Evolutionary conservation across 176 grass and related monocot genomes (phyloP).

Genomic region (Metroxylon sagu): DNA sequence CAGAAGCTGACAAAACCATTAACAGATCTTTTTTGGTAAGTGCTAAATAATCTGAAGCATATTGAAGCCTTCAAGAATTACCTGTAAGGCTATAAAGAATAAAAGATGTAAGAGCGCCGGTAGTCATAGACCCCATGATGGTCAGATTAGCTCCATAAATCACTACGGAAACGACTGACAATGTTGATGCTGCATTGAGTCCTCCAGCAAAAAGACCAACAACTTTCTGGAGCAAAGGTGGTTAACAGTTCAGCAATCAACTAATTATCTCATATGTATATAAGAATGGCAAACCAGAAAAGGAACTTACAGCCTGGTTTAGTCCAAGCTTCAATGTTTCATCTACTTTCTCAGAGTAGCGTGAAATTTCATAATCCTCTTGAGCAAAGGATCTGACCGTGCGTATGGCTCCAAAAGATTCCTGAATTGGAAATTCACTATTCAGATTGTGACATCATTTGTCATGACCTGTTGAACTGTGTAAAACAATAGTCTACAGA

Average conservation of each 20-base stretch:
- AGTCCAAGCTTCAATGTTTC: slow-evolving; percentile 90
- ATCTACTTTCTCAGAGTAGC: slow-evolving; percentile 79
- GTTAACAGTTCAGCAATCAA: background rate
- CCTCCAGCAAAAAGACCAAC: slow-evolving; percentile 94
- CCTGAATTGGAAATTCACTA: slow-evolving; percentile 31
- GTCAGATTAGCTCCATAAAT: slow-evolving; percentile 96
- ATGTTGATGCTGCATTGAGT: slow-evolving; percentile 79
- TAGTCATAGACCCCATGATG: slow-evolving; percentile 90
- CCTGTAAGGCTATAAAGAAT: slow-evolving; percentile 96
- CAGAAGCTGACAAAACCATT: no score
- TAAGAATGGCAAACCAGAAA: slow-evolving; percentile 13
- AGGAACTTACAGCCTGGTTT: slow-evolving; percentile 80
- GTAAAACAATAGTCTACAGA: no score
- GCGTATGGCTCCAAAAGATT: slow-evolving; percentile 92
- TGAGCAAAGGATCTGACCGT: slow-evolving; percentile 95
- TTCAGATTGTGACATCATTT: background rate
- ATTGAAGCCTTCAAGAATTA: slow-evolving; percentile 15
- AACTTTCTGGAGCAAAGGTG: slow-evolving; percentile 42
- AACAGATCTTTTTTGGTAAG: no score
- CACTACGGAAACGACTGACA: slow-evolving; percentile 77
- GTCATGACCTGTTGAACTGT: no score
- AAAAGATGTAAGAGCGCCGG: slow-evolving; percentile 94
- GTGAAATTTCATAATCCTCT: slow-evolving; percentile 65
- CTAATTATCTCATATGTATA: background rate
- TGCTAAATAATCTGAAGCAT: no score